Evolutionary conservation across 495 filamentous ascomycete species (phyloP).

Genomic region (Geopyxis carbonaria): DNA sequence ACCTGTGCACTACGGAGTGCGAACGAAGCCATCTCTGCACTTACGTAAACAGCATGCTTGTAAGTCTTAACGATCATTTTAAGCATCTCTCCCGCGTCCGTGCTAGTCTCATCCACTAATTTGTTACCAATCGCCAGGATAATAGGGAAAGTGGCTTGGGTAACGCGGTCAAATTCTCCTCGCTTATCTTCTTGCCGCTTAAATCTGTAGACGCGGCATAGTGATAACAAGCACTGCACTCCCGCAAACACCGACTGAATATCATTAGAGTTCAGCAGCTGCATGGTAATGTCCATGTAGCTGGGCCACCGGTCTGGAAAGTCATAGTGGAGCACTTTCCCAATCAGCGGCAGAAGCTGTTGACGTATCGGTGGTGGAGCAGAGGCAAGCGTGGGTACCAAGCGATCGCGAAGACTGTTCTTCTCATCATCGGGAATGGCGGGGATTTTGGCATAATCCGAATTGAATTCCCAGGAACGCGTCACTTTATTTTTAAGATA

Average conservation of each 20-base stretch:
- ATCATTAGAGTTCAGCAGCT: slow-evolving; percentile 68
- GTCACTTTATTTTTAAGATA: slow-evolving; percentile 95
- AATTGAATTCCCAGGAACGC: slow-evolving; percentile 66
- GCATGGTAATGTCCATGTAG: slow-evolving; percentile 79
- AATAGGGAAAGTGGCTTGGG: slow-evolving; percentile 80
- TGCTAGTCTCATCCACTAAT: slow-evolving; percentile 71
- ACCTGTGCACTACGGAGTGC: neutral
- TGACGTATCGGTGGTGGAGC: slow-evolving; percentile 64
- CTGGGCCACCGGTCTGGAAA: slow-evolving; percentile 87
- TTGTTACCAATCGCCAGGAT: slow-evolving; percentile 70
- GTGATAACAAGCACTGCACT: slow-evolving; percentile 78
- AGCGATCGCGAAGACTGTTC: slow-evolving; percentile 61
- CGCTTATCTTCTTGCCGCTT: slow-evolving; percentile 63
- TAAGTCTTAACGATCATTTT: slow-evolving; percentile 86
- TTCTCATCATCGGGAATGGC: slow-evolving; percentile 76
- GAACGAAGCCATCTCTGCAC: slow-evolving; percentile 32
- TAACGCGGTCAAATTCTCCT: slow-evolving; percentile 82
- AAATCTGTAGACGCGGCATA: slow-evolving; percentile 87
- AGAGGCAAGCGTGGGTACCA: slow-evolving; percentile 73
- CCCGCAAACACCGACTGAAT: slow-evolving; percentile 77
- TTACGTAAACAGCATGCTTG: slow-evolving; percentile 92
- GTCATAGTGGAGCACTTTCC: slow-evolving; percentile 88
- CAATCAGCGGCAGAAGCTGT: slow-evolving; percentile 81
- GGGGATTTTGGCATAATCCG: slow-evolving; percentile 48
- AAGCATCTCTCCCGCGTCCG: slow-evolving; percentile 93